phyloP scores from a whole-genome alignment of 352 stramenopile species.

The Elongisporangium undulatum region DNA sequence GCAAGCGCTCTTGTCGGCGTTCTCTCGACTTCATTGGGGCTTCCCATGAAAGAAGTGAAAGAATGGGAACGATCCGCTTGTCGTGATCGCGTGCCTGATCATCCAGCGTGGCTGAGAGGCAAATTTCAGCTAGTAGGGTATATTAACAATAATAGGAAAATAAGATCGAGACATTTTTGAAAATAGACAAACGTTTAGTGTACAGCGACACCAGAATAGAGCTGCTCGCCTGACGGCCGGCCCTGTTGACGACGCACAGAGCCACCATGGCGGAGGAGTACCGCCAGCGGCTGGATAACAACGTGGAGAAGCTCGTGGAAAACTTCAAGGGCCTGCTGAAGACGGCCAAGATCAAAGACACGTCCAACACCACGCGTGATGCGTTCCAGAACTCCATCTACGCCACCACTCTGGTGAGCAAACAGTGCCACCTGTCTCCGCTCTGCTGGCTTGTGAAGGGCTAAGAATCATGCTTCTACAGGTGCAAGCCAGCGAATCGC shows the following conservation, averaged over 20 bases:
- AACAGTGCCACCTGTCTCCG: background rate
- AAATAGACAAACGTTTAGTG: background rate
- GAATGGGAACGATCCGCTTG: background rate
- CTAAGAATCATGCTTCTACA: background rate
- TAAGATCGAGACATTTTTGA: background rate
- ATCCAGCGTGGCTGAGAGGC: background rate
- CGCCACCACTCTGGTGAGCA: constrained; percentile 61
- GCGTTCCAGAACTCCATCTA: constrained; percentile 81
- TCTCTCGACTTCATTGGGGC: background rate
- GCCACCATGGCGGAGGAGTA: constrained; percentile 77
- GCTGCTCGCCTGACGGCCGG: background rate
- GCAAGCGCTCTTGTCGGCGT: background rate
- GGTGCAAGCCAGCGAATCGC: constrained; percentile 73
- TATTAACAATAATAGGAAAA: background rate
- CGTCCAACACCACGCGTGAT: constrained; percentile 74
- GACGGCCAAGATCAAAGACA: constrained; percentile 78
- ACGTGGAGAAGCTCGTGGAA: constrained; percentile 86
- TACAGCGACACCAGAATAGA: background rate
- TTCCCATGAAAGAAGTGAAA: background rate
- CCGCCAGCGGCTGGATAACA: constrained; percentile 81
- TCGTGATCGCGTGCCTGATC: background rate
- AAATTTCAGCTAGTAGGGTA: background rate
- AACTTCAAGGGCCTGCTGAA: constrained; percentile 85
- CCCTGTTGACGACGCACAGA: background rate
- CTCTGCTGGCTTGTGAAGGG: background rate